Conservation (phyloP, 2,329 filamentous ascomycete species). For the Aspergillus aculeatinus region DNA sequence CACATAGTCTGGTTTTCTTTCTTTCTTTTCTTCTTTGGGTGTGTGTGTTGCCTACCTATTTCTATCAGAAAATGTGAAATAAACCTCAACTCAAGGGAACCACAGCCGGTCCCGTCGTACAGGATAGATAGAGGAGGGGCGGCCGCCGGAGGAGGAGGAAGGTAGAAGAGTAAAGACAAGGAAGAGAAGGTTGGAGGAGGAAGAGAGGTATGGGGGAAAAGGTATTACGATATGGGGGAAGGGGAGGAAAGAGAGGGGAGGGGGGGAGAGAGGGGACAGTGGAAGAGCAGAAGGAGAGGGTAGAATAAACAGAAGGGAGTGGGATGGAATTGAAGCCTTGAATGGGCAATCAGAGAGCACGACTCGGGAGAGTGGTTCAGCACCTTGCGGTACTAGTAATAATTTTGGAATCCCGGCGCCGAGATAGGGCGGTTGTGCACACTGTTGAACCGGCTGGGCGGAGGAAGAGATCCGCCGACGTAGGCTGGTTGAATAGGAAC, state of each 20-base stretch:
- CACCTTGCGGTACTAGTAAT: constrained; percentile 5
- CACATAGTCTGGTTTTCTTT: not conserved
- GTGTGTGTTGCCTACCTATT: constrained; percentile 4
- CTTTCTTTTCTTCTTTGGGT: too few species aligned
- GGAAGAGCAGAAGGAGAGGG: constrained; percentile 11
- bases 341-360: not conserved
- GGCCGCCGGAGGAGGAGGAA: not conserved
- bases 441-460: constrained; percentile 30
- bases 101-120: constrained; percentile 9
- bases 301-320: constrained; percentile 8
- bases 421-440: constrained; percentile 7
- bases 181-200: constrained; percentile 4
- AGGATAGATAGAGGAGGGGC: constrained; percentile 10
- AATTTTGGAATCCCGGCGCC: constrained; percentile 10
- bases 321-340: not conserved
- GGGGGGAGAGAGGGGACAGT: not conserved
- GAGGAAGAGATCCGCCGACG: constrained; percentile 18
- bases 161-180: too few species aligned
- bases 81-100: not conserved
- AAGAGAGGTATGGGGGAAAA: constrained; percentile 1
- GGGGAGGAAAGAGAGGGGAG: not conserved
- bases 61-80: not conserved
- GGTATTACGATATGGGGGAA: not conserved
- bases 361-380: constrained; percentile 5
- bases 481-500: constrained; percentile 34